Evolutionary conservation across 2,329 filamentous ascomycete genomes (phyloP), one percentile per base, ranked within the genome.

Genomic region (Diaporthe eres): DNA sequence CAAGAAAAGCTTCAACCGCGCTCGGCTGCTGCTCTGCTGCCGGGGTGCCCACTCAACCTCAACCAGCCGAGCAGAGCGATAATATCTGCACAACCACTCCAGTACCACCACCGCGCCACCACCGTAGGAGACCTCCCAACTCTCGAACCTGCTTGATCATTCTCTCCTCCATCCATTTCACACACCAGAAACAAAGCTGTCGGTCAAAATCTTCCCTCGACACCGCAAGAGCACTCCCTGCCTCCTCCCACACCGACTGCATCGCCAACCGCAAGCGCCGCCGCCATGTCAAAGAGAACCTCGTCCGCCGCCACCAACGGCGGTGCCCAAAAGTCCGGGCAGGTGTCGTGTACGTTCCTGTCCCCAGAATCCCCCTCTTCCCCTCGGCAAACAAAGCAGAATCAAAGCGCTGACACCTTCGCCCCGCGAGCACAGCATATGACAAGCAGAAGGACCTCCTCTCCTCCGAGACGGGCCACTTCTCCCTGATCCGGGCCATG

Each of bases 361-460:
- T 55, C 28, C 3, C 44, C 53, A 60, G 44, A 17, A 61, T 28
- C 51, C 58, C 72, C 49, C 63, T 77, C 81, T 39, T 6, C 44
- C 3, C 22, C 31, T 37, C 2, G 19, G 15, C 12, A 28, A 7
- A 10, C 17, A 10, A 34, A 19, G 80, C 74, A 60, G 25, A 19
- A 55, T 61, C 58, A 63, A 65, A 53, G 44, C 37, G 58, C 53
- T 70, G 25, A 71, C 57, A 17, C 25, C 25, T 51, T 12, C 31
- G 25, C 37, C 10, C 31, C 51, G 8, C 22, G 37, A 61, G 81
- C 58, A 63, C 77, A 94, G 92, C 88, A 68, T 86, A 91, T 79
- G 92, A 95, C 84, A 96, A 95, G 87, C 94, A 96, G 85, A 94
- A 93, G 82, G 89, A 90, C 79, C 90, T 96, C 60, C 89, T 96